Percentiles rank a stretch among this genome's conserved stretches.
phyloP scores from a whole-genome alignment of 352 stramenopile species.

The Globisporangium heterothallicum region DNA sequence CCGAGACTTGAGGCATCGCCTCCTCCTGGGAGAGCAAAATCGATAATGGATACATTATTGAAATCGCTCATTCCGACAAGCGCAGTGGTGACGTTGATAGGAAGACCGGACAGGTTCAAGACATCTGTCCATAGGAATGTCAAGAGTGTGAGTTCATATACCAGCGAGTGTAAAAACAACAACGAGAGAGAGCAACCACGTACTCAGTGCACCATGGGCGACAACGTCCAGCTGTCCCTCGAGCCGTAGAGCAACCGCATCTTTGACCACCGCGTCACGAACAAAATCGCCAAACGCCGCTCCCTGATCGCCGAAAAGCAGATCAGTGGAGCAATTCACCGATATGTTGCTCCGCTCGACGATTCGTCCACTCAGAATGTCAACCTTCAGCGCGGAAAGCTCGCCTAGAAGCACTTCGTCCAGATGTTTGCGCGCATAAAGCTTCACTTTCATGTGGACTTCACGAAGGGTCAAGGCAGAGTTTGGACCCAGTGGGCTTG shows the following conservation, averaged over 20 bases:
- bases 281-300: slow-evolving; percentile 62
- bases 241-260: slow-evolving; percentile 40
- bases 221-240: slow-evolving; percentile 55
- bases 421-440: slow-evolving; percentile 22
- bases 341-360: slow-evolving; percentile 67
- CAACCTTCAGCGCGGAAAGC: slow-evolving; percentile 42
- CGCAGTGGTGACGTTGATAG: slow-evolving; percentile 34
- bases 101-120: slow-evolving; percentile 42
- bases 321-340: slow-evolving; percentile 47
- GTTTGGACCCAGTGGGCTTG: slow-evolving; percentile 53
- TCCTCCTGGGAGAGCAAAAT: slow-evolving; percentile 52
- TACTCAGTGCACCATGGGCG: slow-evolving; percentile 61
- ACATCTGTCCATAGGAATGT: slow-evolving; percentile 24
- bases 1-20: slow-evolving; percentile 22
- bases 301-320: slow-evolving; percentile 37
- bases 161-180: not conserved
- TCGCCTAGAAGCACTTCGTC: slow-evolving; percentile 37
- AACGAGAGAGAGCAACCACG: slow-evolving; percentile 3
- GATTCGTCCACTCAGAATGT: slow-evolving; percentile 50
- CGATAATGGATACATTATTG: slow-evolving; percentile 46
- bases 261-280: slow-evolving; percentile 48
- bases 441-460: slow-evolving; percentile 54
- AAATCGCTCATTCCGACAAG: slow-evolving; percentile 67
- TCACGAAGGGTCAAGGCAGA: slow-evolving; percentile 54
- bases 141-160: slow-evolving; percentile 4